A percentile compares a stretch with the other conserved stretches of the same genome.
phyloP scores from a whole-genome alignment of 345 rosid species.

The Salix koriyanagi region DNA sequence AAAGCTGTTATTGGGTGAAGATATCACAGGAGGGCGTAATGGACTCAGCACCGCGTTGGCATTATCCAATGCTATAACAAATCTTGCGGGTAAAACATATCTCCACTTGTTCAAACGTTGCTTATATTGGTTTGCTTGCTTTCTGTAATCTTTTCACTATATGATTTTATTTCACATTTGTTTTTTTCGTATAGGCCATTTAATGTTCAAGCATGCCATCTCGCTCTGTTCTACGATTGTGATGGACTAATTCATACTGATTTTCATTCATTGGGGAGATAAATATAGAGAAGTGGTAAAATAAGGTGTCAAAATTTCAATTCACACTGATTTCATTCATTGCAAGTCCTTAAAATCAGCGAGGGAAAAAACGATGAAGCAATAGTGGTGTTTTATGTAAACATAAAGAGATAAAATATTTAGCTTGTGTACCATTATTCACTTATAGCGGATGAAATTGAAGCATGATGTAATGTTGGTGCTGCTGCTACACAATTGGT shows the following conservation, averaged over 20 bases:
- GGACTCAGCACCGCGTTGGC: slow-evolving; percentile 74
- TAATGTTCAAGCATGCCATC: neutral
- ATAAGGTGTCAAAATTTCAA: neutral
- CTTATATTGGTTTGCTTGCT: neutral
- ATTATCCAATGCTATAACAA: slow-evolving; percentile 78
- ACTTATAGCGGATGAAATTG: neutral
- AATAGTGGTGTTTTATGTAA: neutral
- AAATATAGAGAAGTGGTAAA: neutral
- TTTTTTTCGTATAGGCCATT: neutral
- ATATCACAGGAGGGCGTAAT: slow-evolving; percentile 68
- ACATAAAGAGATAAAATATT: neutral
- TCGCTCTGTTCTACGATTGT: neutral
- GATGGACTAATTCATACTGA: neutral
- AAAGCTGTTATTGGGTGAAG: slow-evolving; percentile 79
- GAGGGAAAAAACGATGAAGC: neutral
- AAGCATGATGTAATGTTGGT: neutral
- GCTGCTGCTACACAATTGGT: neutral
- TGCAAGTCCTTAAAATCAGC: neutral
- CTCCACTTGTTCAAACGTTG: neutral
- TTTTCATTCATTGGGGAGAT: neutral
- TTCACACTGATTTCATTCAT: neutral
- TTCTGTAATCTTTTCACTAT: neutral
- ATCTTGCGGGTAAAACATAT: slow-evolving; percentile 63
- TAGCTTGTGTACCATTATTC: neutral
- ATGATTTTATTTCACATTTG: neutral